phyloP scores from a whole-genome alignment of 352 stramenopile species.

The Aphanomyces cochlioides region DNA sequence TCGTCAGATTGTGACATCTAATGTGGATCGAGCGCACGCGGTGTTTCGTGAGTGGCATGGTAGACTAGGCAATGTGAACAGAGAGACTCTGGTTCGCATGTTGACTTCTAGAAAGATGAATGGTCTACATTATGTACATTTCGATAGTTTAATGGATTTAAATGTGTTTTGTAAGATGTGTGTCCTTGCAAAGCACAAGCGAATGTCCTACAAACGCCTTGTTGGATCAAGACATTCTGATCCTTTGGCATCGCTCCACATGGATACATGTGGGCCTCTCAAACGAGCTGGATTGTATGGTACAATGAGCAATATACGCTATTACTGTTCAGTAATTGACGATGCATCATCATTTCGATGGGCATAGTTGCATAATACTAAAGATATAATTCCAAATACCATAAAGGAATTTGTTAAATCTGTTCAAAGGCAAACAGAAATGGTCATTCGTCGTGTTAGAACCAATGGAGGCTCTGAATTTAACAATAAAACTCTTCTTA shows the following conservation, averaged over 20 bases:
- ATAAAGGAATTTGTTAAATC: background rate
- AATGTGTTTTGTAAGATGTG: background rate
- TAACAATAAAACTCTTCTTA: background rate
- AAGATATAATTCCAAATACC: background rate
- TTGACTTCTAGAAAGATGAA: background rate
- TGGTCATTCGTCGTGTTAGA: background rate
- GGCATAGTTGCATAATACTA: no score
- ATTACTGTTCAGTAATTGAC: background rate
- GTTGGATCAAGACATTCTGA: no score
- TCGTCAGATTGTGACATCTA: no score
- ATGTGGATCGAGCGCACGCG: no score
- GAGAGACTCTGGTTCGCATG: background rate
- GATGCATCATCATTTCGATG: no score
- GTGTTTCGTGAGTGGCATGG: no score
- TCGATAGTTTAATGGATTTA: background rate
- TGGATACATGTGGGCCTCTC: background rate
- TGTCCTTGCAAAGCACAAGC: background rate
- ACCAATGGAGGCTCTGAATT: background rate
- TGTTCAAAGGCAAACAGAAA: background rate
- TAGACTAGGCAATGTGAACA: background rate
- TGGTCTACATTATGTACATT: background rate
- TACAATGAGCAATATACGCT: background rate
- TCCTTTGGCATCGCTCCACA: background rate
- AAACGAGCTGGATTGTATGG: background rate
- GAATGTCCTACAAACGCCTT: background rate